A percentile compares a stretch with the other conserved stretches of the same genome.
phyloP scores from a whole-genome alignment of 2,329 filamentous ascomycete genomes.

The Neopestalotiopsis rosae region DNA sequence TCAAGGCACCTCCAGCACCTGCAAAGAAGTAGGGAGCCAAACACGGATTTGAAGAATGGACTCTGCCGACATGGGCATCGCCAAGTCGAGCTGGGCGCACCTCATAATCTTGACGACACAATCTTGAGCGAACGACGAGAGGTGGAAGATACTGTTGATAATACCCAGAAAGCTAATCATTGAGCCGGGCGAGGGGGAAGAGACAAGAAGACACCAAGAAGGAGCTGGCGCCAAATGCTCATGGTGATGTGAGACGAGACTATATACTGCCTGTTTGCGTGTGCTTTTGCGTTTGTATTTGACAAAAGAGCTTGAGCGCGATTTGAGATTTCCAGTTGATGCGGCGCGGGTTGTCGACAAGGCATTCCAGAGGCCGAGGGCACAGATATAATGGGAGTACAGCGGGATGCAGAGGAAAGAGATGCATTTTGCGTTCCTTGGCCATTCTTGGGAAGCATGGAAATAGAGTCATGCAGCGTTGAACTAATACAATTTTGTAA shows the following conservation, averaged over 20 bases:
- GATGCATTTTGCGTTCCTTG: neutral
- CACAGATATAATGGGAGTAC: neutral
- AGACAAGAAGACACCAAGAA: neutral
- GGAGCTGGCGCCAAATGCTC: neutral
- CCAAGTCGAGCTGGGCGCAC: slow-evolving; percentile 13
- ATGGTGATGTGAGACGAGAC: slow-evolving; percentile 1
- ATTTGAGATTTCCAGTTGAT: neutral
- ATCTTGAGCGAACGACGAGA: slow-evolving; percentile 2
- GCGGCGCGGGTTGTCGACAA: neutral
- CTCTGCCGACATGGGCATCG: neutral
- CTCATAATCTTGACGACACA: neutral
- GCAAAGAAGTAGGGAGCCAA: slow-evolving; percentile 50
- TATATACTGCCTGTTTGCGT: slow-evolving; percentile 11
- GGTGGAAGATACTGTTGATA: neutral
- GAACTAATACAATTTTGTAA: slow-evolving; percentile 1
- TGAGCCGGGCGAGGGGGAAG: slow-evolving; percentile 5
- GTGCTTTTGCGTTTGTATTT: slow-evolving; percentile 6
- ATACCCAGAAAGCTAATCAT: slow-evolving; percentile 2
- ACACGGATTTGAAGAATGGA: neutral
- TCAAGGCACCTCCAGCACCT: slow-evolving; percentile 67
- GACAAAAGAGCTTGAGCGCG: slow-evolving; percentile 3
- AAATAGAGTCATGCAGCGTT: neutral
- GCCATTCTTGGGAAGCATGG: neutral
- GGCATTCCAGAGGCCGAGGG: neutral
- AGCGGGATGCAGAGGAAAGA: neutral